phyloP scores from a whole-genome alignment of 2,329 filamentous ascomycete genomes.

The Xylariaceae sp. region DNA sequence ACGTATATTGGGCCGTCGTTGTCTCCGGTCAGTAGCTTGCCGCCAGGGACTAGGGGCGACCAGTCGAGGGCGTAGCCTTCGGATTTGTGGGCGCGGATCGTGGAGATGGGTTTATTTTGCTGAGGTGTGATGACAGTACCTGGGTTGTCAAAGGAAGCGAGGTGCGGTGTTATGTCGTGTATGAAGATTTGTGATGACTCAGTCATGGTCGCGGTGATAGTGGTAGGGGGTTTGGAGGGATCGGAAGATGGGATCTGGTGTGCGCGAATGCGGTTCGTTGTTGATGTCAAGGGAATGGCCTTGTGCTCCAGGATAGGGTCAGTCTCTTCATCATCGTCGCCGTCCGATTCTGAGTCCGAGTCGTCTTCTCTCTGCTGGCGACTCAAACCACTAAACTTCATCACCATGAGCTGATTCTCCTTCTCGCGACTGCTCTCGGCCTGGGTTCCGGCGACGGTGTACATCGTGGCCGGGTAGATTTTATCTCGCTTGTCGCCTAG shows the following conservation, averaged over 20 bases:
- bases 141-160: constrained; percentile 85
- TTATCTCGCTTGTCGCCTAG: constrained; percentile 81
- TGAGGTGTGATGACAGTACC: constrained; percentile 75
- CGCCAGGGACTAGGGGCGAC: constrained; percentile 77
- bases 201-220: constrained; percentile 86
- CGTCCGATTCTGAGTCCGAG: constrained; percentile 63
- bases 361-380: constrained; percentile 77
- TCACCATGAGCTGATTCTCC: constrained; percentile 92
- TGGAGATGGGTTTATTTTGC: constrained; percentile 85
- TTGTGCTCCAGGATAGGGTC: constrained; percentile 94
- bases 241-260: constrained; percentile 76
- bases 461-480: constrained; percentile 93
- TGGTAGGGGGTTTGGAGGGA: constrained; percentile 69
- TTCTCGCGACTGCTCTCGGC: constrained; percentile 70
- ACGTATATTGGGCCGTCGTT: constrained; percentile 85
- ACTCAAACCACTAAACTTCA: constrained; percentile 91
- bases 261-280: constrained; percentile 88
- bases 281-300: constrained; percentile 79
- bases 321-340: constrained; percentile 72
- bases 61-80: constrained; percentile 98
- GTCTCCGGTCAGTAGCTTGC: constrained; percentile 89
- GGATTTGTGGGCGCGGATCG: constrained; percentile 83
- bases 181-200: constrained; percentile 87
- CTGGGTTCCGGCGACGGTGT: constrained; percentile 92
- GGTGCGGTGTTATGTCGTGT: constrained; percentile 89